Evolutionary conservation across 495 filamentous ascomycete species (phyloP), one percentile per base, ranked within the genome.

Genomic region (Glarea lozoyensis): DNA sequence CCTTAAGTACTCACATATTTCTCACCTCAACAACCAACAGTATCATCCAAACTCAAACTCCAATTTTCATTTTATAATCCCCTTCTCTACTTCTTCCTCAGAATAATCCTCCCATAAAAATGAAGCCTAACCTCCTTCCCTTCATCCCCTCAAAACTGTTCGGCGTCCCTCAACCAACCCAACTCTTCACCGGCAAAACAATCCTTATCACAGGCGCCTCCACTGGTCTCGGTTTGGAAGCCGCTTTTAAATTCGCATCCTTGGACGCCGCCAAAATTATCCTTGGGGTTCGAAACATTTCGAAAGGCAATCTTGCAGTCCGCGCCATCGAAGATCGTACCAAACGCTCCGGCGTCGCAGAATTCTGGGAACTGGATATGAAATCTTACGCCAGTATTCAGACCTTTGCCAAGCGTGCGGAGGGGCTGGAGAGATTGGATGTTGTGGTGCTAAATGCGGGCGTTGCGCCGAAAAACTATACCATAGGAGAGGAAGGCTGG

Each of bases 341-440:
- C 5, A 42, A 55, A 15, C n/a, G n/a, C n/a, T n/a, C n/a, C n/a
- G n/a, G n/a, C n/a, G 55, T 62, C 6, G 55, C 62, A 17, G 65
- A 77, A 37, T 70, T 77, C 10, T 78, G 73, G 72, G 52, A 64
- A 19, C 52, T 82, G 0, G 78, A 80, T 41, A 60, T 80, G 20
- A 54, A 57, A 3, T 30, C 30, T 17, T 53, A 54, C 42, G 38
- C 34, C 2, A 46, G 46, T 1, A 37, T 49, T 1, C 10, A 31
- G 2, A 33, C 11, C 1, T 54, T 57, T 38, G 46, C 19, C 20
- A 33, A 46, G 13, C 27, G 40, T 0, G 12, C 47, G 15, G 22
- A 4, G 13, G n/a, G 4, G 6, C 31, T 34, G 5, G 12, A 11
- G 5, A 5, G 31, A 5, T 13, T 66, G 2, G 59, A 65, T 25